Evolutionary conservation across 257 asterid species (phyloP), one percentile per base, ranked within the genome.

Genomic region (Oldenlandia corymbosa): DNA sequence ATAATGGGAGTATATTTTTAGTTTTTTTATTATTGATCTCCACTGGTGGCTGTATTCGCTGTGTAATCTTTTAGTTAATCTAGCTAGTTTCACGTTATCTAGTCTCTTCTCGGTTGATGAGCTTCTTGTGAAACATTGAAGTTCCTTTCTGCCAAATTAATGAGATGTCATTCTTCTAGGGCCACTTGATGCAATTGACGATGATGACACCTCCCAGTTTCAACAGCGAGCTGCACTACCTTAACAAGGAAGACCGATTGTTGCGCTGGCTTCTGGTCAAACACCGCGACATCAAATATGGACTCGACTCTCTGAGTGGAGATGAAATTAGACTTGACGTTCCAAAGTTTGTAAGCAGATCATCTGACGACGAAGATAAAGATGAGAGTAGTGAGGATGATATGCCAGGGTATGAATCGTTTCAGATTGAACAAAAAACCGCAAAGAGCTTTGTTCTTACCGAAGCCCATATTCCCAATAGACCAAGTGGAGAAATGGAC

Each of bases 171-270:
- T 52, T 20, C 60, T 51, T 52, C 68, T 45, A 89, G 94, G 97
- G 84, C 55, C 73, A 72, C 51, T 74, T 87, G 77, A 55, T 79
- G 74, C 95, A 89, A 77, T 76, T 89, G 94, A 86, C 91, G 7
- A 70, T 89, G 95, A 89, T 89, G 95, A 75, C 97, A 28, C 94
- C 97, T 4, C 91, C 97, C 68, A 81, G 79, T 69, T 83, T 89
- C 27, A 83, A 83, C 78, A 66, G 53, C 1, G 95, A 89, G 79
- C 85, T 84, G 72, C 74, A 54, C 43, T 89, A 89, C 84, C 86
- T 89, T 47, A 89, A 81, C 89, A 84, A 84, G 80, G 95, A 89
- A 66, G 97, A 89, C 66, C 73, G 94, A 17, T 69, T 89, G 65
- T 84, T 89, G 16, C 94, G 94, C 51, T 89, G 95, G 97, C 84